These are phyloP conservation scores for Theobroma cacao DNA, from an alignment of 345 rosid species.

Conservation along the genomic window DNA sequence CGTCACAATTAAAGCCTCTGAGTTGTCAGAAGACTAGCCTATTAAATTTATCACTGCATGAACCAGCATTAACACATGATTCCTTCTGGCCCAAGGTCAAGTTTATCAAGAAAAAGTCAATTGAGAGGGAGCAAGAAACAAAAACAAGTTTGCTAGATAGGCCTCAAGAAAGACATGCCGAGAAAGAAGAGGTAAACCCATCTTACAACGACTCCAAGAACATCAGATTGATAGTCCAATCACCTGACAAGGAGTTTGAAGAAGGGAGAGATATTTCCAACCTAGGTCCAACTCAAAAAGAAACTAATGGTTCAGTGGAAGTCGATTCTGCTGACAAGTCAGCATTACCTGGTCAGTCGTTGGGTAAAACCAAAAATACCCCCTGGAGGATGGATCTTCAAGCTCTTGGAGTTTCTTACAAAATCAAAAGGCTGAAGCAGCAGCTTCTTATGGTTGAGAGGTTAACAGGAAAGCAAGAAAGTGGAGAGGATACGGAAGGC, in stretches of 20 bases:
- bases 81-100: conserved; percentile 36
- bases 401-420: conserved; percentile 91
- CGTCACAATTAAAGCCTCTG: conserved; percentile 30
- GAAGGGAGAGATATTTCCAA: conserved; percentile 36
- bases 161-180: conserved; percentile 24
- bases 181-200: conserved; percentile 31
- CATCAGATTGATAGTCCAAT: conserved; percentile 30
- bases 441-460: conserved; percentile 86
- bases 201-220: conserved; percentile 10
- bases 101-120: conserved; percentile 34
- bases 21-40: conserved; percentile 29
- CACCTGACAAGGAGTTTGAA: conserved; percentile 56
- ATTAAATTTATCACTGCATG: conserved; percentile 27
- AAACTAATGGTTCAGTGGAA: conserved; percentile 25
- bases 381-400: conserved; percentile 86
- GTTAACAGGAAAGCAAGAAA: conserved; percentile 62
- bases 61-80: conserved; percentile 27
- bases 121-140: conserved; percentile 35
- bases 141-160: conserved; percentile 20
- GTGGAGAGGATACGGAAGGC: conserved; percentile 33
- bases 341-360: conserved; percentile 29
- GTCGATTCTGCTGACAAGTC: conserved; percentile 20
- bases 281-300: conserved; percentile 26
- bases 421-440: conserved; percentile 91
- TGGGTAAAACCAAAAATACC: conserved; percentile 33